Percentiles rank a stretch among this genome's conserved stretches.
Conservation (phyloP, 768 basidiomycete species). For the Suillus subaureus region DNA sequence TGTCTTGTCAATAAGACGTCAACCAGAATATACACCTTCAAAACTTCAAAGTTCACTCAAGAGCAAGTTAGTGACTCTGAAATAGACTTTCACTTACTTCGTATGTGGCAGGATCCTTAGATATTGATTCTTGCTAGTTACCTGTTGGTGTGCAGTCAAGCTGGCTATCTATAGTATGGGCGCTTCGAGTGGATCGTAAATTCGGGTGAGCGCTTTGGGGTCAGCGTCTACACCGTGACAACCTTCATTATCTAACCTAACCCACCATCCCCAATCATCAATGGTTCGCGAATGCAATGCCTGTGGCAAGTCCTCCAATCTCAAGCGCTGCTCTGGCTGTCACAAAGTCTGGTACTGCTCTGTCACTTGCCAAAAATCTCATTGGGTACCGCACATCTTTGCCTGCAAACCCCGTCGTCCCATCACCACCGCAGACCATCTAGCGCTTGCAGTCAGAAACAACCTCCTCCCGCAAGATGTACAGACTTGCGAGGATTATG, state of each 20-base stretch:
- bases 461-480: constrained; percentile 32
- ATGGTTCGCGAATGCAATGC: not conserved
- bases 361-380: not conserved
- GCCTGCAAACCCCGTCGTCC: not conserved
- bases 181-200: not conserved
- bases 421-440: constrained; percentile 16
- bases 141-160: too few species aligned
- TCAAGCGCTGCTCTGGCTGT: not conserved
- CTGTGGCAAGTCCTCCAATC: not conserved
- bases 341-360: not conserved
- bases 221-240: not conserved
- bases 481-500: constrained; percentile 38
- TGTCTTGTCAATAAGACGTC: too few species aligned
- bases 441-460: constrained; percentile 27
- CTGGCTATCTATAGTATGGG: too few species aligned
- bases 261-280: not conserved
- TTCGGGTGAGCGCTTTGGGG: too few species aligned
- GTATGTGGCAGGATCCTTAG: too few species aligned
- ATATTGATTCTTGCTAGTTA: too few species aligned
- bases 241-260: not conserved
- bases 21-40: too few species aligned
- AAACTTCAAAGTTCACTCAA: too few species aligned
- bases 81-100: too few species aligned
- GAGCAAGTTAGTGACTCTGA: too few species aligned
- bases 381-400: not conserved